These are phyloP conservation scores for Moringa oleifera DNA, from an alignment of 345 rosid genomes.

Conservation along the genomic window DNA sequence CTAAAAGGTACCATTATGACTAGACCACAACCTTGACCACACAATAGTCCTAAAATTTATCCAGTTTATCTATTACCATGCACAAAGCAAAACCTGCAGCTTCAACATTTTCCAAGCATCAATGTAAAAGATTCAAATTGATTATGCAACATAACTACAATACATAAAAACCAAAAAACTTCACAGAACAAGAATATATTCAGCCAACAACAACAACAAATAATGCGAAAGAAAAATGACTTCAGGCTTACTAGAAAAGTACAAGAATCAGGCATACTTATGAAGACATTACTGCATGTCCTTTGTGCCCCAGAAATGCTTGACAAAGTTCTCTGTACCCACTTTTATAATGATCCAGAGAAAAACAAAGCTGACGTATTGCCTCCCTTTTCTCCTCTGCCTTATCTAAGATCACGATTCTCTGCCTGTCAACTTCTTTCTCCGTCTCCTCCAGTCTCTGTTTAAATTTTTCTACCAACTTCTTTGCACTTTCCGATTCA, in stretches of 20 bases:
- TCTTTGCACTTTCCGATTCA: constrained; percentile 27
- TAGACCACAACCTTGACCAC: no score
- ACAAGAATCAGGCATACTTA: constrained; percentile 14
- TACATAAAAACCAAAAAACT: not conserved
- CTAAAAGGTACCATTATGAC: no score
- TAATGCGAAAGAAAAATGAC: not conserved
- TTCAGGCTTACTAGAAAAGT: not conserved
- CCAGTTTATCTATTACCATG: no score
- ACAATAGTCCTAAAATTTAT: no score
- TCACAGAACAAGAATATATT: not conserved
- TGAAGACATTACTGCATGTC: constrained; percentile 30
- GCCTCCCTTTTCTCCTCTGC: constrained; percentile 85
- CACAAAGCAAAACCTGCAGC: not conserved
- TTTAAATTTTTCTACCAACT: constrained; percentile 31
- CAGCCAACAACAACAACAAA: not conserved
- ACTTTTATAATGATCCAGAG: constrained; percentile 69
- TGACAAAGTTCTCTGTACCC: constrained; percentile 55
- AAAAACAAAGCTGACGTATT: constrained; percentile 82
- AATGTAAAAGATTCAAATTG: not conserved
- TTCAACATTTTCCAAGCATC: constrained; percentile 4
- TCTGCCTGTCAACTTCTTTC: constrained; percentile 48
- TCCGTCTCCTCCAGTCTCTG: constrained; percentile 38
- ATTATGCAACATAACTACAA: not conserved
- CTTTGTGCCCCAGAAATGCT: constrained; percentile 38
- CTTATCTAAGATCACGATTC: constrained; percentile 33